Evolutionary conservation across 1,139 yeast species (phyloP).

Genomic region (Debaryomycetaceae sp.): DNA sequence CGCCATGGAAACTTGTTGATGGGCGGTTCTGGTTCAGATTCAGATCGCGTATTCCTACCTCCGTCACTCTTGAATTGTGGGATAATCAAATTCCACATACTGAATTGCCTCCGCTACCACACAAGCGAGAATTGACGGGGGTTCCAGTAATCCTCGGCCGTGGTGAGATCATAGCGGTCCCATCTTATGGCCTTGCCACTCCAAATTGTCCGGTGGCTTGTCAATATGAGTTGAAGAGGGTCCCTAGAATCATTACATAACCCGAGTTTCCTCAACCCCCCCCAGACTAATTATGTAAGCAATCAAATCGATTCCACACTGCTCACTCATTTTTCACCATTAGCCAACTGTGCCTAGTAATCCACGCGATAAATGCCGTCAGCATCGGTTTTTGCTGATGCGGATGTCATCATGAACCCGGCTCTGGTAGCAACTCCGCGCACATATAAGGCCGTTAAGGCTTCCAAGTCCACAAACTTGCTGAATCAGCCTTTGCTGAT

Average conservation of each 20-base stretch:
- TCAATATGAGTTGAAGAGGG: too few relatives aligned
- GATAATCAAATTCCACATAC: neutral
- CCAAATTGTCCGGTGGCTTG: too few relatives aligned
- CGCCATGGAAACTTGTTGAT: constrained; percentile 16
- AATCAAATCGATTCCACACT: too few relatives aligned
- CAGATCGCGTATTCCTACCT: neutral
- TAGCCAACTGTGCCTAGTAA: neutral
- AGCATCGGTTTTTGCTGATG: constrained; percentile 8
- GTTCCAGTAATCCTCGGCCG: neutral
- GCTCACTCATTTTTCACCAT: neutral
- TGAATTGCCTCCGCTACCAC: too few relatives aligned
- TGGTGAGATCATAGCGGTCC: neutral
- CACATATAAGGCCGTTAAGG: constrained; percentile 7
- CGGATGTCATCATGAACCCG: constrained; percentile 3
- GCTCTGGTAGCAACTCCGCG: constrained; percentile 3
- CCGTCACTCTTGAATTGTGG: neutral
- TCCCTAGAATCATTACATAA: too few relatives aligned
- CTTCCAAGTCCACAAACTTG: constrained; percentile 12
- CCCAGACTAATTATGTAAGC: too few relatives aligned
- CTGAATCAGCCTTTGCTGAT: constrained; percentile 38
- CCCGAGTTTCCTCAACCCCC: too few relatives aligned
- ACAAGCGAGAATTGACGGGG: neutral
- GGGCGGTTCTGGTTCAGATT: constrained; percentile 1
- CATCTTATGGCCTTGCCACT: neutral
- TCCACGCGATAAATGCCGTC: constrained; percentile 12